A percentile compares a stretch with the other conserved stretches of the same genome.
phyloP scores from a whole-genome alignment of 2,329 filamentous ascomycete species.

The Phoma sp. region DNA sequence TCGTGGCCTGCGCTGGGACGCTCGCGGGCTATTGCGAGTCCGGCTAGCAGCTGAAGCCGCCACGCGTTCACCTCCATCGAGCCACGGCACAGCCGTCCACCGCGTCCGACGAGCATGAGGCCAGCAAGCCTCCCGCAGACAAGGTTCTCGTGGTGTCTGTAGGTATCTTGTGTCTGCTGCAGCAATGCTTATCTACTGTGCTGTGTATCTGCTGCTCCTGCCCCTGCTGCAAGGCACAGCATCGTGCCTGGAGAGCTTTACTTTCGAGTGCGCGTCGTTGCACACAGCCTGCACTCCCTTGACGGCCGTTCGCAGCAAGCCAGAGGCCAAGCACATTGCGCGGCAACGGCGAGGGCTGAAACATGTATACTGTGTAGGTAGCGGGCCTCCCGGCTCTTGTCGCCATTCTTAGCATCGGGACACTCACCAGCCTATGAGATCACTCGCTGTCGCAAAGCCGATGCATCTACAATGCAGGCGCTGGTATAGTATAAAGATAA shows the following conservation, averaged over 20 bases:
- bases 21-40: not conserved
- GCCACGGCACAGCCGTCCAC: not conserved
- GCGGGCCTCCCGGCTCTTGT: constrained; percentile 1
- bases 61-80: constrained; percentile 15
- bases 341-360: constrained; percentile 17
- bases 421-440: constrained; percentile 2
- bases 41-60: constrained; percentile 10
- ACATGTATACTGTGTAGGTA: not conserved
- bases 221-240: constrained; percentile 1
- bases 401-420: constrained; percentile 6
- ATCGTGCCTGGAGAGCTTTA: not conserved
- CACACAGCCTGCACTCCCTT: constrained; percentile 12
- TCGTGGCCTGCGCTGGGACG: not conserved
- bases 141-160: not conserved
- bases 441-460: not conserved
- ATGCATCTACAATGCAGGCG: constrained; percentile 5
- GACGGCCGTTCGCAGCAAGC: constrained; percentile 8
- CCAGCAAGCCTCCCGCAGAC: not conserved
- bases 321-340: constrained; percentile 7
- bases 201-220: constrained; percentile 1
- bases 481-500: not conserved
- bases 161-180: not conserved
- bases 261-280: not conserved
- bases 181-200: constrained; percentile 1
- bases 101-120: constrained; percentile 1